Evolutionary conservation across 208 protist genomes (phyloP), one percentile per base, ranked within the genome.

Genomic region (Acanthamoeba triangularis): DNA sequence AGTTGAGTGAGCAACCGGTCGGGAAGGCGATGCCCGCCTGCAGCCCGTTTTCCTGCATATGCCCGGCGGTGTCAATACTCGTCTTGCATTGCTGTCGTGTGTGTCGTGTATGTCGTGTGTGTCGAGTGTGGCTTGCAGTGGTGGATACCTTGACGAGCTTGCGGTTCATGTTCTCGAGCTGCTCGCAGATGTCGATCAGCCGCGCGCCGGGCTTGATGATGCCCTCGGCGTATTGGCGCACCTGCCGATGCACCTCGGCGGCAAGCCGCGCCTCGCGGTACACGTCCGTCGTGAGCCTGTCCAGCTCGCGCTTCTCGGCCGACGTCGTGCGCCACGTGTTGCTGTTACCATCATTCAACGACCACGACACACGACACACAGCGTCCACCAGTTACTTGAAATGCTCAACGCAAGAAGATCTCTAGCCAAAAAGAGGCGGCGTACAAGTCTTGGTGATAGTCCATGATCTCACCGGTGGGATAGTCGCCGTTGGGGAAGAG

Each of bases 1-100:
- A 96, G 97, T 99, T 99, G 33, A 99, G 95, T 18, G 99, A 99
- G 67, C 97, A 97, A 72, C 98, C 98, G 7, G 97, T 98, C 28
- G 98, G 97, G 93, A 98, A 98, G 30, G 95, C 97, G 52, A 97
- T 95, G 76, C 97, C 97, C 52, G 93, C 56, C n/a, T 96, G 28
- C 28, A 96, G 54, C 14, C 88, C 88, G 72, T 88, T 94, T 49
- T 63, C 91, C 65, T 95, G 30, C 67, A 96, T 2, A 49, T 3
- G 44, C 2, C 44, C 44, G 44, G 2, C 44, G 5, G 44, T 47
- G 18, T 35, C 14, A 80, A 0, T 80, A 44, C 69, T 47, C 72
- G 3, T 41, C 14, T 23, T 30, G 28, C 3, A 6, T 16, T n/a
- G 90, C 8, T 59, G 49, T 54, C 49, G 49, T 54, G 25, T n/a